Percentiles rank a stretch among this genome's conserved stretches.
phyloP scores from a whole-genome alignment of 2,329 filamentous ascomycete genomes.

The Curvularia verruculosa region DNA sequence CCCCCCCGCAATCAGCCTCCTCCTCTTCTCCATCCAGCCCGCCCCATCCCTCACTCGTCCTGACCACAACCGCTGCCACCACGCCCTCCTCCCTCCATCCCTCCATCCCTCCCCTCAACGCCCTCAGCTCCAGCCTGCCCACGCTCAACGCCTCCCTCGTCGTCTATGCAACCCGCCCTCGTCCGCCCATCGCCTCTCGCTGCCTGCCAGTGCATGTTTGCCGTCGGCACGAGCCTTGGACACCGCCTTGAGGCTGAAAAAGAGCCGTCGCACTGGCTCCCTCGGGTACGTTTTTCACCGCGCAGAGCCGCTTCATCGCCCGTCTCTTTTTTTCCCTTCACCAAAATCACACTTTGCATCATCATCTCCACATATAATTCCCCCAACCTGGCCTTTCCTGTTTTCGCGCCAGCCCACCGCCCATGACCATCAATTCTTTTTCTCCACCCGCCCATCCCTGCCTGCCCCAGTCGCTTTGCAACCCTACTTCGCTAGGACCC shows the following conservation, averaged over 20 bases:
- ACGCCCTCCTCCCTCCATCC: no score
- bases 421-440: conserved; percentile 19
- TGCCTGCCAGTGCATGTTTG: conserved; percentile 27
- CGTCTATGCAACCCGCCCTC: conserved; percentile 19
- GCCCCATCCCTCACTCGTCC: conserved; percentile 9
- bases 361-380: conserved; percentile 18
- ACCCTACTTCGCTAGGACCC: conserved; percentile 19
- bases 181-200: conserved; percentile 9
- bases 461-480: conserved; percentile 20
- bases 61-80: neutral
- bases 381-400: conserved; percentile 1
- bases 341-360: conserved; percentile 15
- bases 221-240: conserved; percentile 42
- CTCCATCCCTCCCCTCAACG: no score
- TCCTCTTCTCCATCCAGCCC: conserved; percentile 11
- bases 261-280: conserved; percentile 43
- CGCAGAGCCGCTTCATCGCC: conserved; percentile 43
- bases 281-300: conserved; percentile 46
- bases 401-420: conserved; percentile 17
- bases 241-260: conserved; percentile 48
- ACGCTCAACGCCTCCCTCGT: neutral
- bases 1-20: conserved; percentile 30
- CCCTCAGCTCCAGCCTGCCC: neutral
- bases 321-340: conserved; percentile 12
- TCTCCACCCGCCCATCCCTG: conserved; percentile 21